These are phyloP conservation scores for Phytophthora ohioensis DNA, from an alignment of 352 stramenopile species.

Conservation along the genomic window DNA sequence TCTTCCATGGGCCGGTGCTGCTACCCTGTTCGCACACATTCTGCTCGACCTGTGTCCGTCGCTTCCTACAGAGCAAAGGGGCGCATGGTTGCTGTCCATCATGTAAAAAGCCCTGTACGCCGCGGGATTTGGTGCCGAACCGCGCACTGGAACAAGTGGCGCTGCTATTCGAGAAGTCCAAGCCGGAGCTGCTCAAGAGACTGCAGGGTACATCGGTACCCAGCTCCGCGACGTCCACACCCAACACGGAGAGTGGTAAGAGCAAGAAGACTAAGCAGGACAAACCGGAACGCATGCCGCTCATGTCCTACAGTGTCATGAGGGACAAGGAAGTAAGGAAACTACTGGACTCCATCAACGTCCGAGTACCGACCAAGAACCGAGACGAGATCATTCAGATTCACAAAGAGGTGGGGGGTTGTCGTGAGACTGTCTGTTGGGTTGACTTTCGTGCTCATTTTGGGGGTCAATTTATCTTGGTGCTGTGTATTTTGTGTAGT, in stretches of 20 bases:
- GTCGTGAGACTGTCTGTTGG: not conserved
- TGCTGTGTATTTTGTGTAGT: slow-evolving; percentile 46
- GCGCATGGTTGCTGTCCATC: slow-evolving; percentile 80
- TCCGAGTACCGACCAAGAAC: slow-evolving; percentile 68
- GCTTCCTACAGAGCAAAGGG: slow-evolving; percentile 77
- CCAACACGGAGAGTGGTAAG: slow-evolving; percentile 31
- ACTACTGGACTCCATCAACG: slow-evolving; percentile 73
- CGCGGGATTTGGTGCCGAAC: slow-evolving; percentile 73
- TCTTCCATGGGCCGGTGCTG: slow-evolving; percentile 83
- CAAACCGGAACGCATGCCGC: slow-evolving; percentile 65
- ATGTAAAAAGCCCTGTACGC: slow-evolving; percentile 75
- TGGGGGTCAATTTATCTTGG: slow-evolving; percentile 1
- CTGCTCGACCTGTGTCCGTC: slow-evolving; percentile 85
- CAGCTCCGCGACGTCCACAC: slow-evolving; percentile 32
- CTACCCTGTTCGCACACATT: slow-evolving; percentile 85
- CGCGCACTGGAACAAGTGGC: slow-evolving; percentile 78
- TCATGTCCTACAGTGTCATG: slow-evolving; percentile 90
- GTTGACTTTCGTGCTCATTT: slow-evolving; percentile 10
- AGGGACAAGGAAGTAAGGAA: slow-evolving; percentile 85
- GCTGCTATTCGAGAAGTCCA: slow-evolving; percentile 73
- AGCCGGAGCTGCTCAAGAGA: slow-evolving; percentile 66
- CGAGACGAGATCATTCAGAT: slow-evolving; percentile 89
- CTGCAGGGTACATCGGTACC: slow-evolving; percentile 31
- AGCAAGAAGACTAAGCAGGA: slow-evolving; percentile 37
- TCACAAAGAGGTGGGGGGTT: slow-evolving; percentile 82